phyloP scores from a whole-genome alignment of 495 filamentous ascomycete species.

The Annulohypoxylon moriforme region DNA sequence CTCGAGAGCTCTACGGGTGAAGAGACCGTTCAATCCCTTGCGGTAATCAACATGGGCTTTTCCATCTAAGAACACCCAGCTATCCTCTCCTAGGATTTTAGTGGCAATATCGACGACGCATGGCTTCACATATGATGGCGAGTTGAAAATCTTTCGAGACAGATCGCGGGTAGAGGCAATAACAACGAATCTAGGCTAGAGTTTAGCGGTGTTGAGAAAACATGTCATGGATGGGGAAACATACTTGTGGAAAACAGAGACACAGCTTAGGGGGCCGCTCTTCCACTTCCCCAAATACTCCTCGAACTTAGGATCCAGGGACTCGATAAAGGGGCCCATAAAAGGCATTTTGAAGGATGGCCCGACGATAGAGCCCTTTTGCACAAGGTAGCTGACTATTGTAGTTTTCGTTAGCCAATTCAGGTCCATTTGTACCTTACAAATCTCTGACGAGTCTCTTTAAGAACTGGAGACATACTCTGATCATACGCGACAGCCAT shows the following conservation, averaged over 20 bases:
- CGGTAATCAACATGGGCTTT: slow-evolving; percentile 96
- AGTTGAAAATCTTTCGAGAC: slow-evolving; percentile 97
- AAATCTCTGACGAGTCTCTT: background rate
- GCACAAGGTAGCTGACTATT: slow-evolving; percentile 82
- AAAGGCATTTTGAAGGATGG: slow-evolving; percentile 89
- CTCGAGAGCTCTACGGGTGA: slow-evolving; percentile 89
- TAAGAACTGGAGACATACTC: slow-evolving; percentile 62
- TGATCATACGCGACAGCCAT: slow-evolving; percentile 86
- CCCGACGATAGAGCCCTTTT: slow-evolving; percentile 88
- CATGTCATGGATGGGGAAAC: slow-evolving; percentile 42
- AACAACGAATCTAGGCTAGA: slow-evolving; percentile 82
- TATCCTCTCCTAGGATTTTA: slow-evolving; percentile 90
- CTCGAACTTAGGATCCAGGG: slow-evolving; percentile 89
- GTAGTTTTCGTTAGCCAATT: slow-evolving; percentile 42
- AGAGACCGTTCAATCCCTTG: slow-evolving; percentile 93
- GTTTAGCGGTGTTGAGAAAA: slow-evolving; percentile 5
- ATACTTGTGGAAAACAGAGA: slow-evolving; percentile 99
- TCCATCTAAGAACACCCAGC: slow-evolving; percentile 98
- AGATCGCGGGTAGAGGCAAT: slow-evolving; percentile 96
- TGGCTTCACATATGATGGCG: slow-evolving; percentile 90
- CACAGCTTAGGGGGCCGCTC: slow-evolving; percentile 91
- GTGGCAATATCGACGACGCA: slow-evolving; percentile 96
- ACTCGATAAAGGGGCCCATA: slow-evolving; percentile 94
- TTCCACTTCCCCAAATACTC: slow-evolving; percentile 93
- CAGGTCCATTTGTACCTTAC: slow-evolving; percentile 8